phyloP scores from a whole-genome alignment of 441 rosid genomes.

The Brassica hybrid region DNA sequence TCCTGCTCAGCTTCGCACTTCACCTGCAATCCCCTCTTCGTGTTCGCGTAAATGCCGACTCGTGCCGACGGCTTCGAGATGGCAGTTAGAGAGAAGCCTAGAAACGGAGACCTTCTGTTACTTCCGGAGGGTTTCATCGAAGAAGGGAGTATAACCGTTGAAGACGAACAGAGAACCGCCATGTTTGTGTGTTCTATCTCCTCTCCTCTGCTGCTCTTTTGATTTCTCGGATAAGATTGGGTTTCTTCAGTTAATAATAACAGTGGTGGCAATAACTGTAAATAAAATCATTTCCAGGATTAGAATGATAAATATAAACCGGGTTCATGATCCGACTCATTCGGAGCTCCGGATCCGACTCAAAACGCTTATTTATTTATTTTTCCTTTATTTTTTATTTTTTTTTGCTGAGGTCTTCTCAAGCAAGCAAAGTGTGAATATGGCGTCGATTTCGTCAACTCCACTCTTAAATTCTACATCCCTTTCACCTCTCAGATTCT shows the following conservation, averaged over 20 bases:
- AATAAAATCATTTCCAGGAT: neutral
- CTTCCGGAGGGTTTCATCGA: conserved; percentile 32
- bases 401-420: conserved; percentile 1
- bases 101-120: conserved; percentile 43
- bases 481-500: conserved; percentile 33
- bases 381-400: too few species aligned
- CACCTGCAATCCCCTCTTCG: conserved; percentile 50
- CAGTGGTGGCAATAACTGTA: conserved; percentile 16
- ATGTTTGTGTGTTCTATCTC: conserved; percentile 39
- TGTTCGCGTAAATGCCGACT: conserved; percentile 25
- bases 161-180: conserved; percentile 56
- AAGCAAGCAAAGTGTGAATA: neutral
- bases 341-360: conserved; percentile 27
- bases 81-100: conserved; percentile 49
- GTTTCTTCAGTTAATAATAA: conserved; percentile 12
- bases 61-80: conserved; percentile 36
- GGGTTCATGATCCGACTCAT: conserved; percentile 16
- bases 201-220: conserved; percentile 20
- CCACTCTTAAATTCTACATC: conserved; percentile 34
- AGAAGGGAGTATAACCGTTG: conserved; percentile 46
- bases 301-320: neutral
- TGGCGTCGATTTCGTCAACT: conserved; percentile 45
- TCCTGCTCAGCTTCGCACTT: conserved; percentile 49
- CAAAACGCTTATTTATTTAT: neutral
- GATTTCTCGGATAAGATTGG: conserved; percentile 48